Percentiles rank a stretch among this genome's conserved stretches.
These are phyloP conservation scores for Cynara cardunculus DNA, from an alignment of 129 eudicot species.

Conservation along the genomic window DNA sequence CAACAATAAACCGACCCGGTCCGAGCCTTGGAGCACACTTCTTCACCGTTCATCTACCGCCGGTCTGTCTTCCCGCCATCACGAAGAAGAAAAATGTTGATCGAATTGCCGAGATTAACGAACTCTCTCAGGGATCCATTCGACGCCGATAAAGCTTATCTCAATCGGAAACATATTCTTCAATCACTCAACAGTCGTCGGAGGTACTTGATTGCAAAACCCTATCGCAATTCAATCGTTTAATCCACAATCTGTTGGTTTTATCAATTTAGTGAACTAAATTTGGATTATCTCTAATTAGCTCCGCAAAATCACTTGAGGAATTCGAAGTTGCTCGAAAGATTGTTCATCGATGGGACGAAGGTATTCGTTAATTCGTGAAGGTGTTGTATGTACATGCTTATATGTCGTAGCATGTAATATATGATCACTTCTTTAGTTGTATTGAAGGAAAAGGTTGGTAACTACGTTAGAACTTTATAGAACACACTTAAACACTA, in stretches of 20 bases:
- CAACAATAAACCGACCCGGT: constrained; percentile 15
- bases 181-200: constrained; percentile 37
- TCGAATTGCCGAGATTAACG: constrained; percentile 77
- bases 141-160: constrained; percentile 87
- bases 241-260: neutral
- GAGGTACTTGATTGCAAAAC: constrained; percentile 41
- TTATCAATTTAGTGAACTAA: neutral
- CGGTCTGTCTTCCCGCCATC: constrained; percentile 23
- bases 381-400: neutral
- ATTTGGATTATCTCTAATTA: constrained; percentile 17
- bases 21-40: constrained; percentile 14
- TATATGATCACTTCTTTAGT: neutral
- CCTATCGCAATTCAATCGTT: neutral
- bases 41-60: constrained; percentile 2
- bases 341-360: constrained; percentile 77
- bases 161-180: constrained; percentile 60
- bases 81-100: constrained; percentile 43
- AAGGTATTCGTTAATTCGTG: constrained; percentile 48
- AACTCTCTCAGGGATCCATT: constrained; percentile 79
- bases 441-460: neutral
- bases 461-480: neutral
- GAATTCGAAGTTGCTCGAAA: constrained; percentile 79
- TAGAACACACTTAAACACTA: neutral
- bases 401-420: neutral
- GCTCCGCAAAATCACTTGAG: constrained; percentile 47